Evolutionary conservation across 768 basidiomycete genomes (phyloP).

Genomic region (Termitomyces sp.): DNA sequence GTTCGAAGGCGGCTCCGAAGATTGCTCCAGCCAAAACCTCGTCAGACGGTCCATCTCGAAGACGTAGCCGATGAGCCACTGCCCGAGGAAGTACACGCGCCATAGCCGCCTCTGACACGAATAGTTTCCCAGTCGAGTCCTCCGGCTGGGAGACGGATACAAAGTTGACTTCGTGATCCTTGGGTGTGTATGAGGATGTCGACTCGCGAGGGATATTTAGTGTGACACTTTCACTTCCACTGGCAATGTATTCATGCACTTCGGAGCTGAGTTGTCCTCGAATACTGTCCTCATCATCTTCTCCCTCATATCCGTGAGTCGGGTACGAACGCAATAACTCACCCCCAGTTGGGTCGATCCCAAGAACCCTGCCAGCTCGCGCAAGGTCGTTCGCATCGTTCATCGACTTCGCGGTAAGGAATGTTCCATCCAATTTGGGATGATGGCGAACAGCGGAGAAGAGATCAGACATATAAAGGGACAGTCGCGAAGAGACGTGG

Average conservation of each 20-base stretch:
- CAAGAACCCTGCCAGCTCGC: constrained; percentile 62
- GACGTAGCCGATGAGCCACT: constrained; percentile 69
- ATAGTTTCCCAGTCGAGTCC: constrained; percentile 30
- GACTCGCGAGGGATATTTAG: constrained; percentile 8
- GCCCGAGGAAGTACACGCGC: constrained; percentile 70
- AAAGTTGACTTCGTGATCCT: not conserved
- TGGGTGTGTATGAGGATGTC: constrained; percentile 3
- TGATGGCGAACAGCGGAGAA: constrained; percentile 73
- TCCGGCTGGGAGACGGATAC: constrained; percentile 1
- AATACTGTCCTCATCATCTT: constrained; percentile 5
- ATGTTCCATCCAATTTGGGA: constrained; percentile 59
- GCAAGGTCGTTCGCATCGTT: constrained; percentile 64
- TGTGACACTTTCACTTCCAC: constrained; percentile 13
- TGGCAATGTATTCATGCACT: constrained; percentile 11
- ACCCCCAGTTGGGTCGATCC: constrained; percentile 54
- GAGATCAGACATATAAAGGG: constrained; percentile 66
- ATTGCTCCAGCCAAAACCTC: constrained; percentile 63
- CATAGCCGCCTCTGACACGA: constrained; percentile 71
- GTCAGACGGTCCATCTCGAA: constrained; percentile 65
- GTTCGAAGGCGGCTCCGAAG: constrained; percentile 50
- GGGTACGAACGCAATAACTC: constrained; percentile 31
- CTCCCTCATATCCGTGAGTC: not conserved
- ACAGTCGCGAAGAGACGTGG: constrained; percentile 45
- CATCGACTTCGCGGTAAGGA: constrained; percentile 57
- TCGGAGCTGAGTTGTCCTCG: not conserved